Percentiles rank a stretch among this genome's conserved stretches.
phyloP scores from a whole-genome alignment of 75 land plant genomes.

The Adiantum capillusveneris region DNA sequence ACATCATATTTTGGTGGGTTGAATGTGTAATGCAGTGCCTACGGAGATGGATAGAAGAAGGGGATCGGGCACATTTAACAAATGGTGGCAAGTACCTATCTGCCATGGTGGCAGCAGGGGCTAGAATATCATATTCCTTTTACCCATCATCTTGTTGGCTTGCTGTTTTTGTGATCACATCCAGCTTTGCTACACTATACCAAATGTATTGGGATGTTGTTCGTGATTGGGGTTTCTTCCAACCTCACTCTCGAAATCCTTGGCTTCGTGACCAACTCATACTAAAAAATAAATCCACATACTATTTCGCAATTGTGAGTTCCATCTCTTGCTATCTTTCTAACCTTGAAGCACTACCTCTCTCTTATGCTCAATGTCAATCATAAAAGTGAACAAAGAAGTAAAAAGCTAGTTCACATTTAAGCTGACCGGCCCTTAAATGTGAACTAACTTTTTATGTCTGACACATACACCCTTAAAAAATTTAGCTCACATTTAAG shows the following conservation, averaged over 20 bases:
- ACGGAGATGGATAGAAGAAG: constrained; percentile 79
- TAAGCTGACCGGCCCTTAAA: no score
- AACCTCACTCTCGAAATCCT: constrained; percentile 48
- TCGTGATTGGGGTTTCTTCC: constrained; percentile 86
- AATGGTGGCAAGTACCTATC: constrained; percentile 88
- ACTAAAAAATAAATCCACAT: constrained; percentile 58
- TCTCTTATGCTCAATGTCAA: no score
- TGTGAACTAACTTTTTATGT: no score
- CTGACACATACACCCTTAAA: no score
- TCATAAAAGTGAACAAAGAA: no score
- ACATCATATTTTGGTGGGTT: no score
- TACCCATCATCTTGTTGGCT: constrained; percentile 38
- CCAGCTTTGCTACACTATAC: constrained; percentile 62
- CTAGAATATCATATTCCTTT: constrained; percentile 45
- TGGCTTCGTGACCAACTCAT: constrained; percentile 88
- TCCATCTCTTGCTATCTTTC: no score
- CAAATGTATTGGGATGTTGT: constrained; percentile 94
- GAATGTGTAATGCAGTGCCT: constrained; percentile 40
- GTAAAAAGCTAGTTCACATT: no score
- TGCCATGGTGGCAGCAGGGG: constrained; percentile 89
- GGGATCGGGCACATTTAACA: constrained; percentile 44
- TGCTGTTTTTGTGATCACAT: constrained; percentile 46
- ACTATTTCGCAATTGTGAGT: constrained; percentile 81
- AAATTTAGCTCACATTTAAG: no score
- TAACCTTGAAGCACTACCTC: no score